phyloP scores from a whole-genome alignment of 164 flowering plant genomes.

The Litsea cubeba region DNA sequence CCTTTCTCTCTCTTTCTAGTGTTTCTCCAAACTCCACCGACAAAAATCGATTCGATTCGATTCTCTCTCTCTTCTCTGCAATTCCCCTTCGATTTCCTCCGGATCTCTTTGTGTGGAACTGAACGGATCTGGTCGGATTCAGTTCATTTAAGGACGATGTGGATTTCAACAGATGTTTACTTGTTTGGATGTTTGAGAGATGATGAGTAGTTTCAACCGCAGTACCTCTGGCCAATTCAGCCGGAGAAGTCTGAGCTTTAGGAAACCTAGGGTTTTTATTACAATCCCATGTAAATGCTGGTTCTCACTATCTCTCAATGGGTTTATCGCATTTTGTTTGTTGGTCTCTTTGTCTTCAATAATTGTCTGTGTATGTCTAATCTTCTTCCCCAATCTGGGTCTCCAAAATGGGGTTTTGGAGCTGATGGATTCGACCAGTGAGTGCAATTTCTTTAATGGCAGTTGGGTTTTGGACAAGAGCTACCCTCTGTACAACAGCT shows the following conservation, averaged over 20 bases:
- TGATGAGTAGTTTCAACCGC: conserved; percentile 38
- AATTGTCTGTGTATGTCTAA: conserved; percentile 42
- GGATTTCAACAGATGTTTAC: background rate
- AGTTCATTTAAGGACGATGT: background rate
- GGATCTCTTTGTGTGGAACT: no score
- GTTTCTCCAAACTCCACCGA: no score
- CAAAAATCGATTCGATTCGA: no score
- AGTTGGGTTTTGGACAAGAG: conserved; percentile 59
- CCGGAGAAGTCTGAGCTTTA: conserved; percentile 24
- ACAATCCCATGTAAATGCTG: conserved; percentile 22
- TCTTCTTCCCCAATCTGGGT: conserved; percentile 44
- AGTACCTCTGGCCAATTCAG: conserved; percentile 34
- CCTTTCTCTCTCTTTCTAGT: no score
- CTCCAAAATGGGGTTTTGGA: conserved; percentile 22
- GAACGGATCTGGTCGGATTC: no score
- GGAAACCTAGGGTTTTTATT: conserved; percentile 39
- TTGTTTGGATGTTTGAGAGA: conserved; percentile 11
- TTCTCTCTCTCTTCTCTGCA: no score
- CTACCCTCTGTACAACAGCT: conserved; percentile 75
- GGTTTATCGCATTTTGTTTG: conserved; percentile 31
- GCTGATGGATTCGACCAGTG: conserved; percentile 11
- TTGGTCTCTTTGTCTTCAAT: conserved; percentile 37
- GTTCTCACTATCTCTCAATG: conserved; percentile 30
- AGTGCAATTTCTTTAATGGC: conserved; percentile 70
- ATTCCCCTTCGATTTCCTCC: no score